Percentiles rank a stretch among this genome's conserved stretches.
Conservation (phyloP, 2,329 filamentous ascomycete genomes). For the Alternaria conjuncta region DNA sequence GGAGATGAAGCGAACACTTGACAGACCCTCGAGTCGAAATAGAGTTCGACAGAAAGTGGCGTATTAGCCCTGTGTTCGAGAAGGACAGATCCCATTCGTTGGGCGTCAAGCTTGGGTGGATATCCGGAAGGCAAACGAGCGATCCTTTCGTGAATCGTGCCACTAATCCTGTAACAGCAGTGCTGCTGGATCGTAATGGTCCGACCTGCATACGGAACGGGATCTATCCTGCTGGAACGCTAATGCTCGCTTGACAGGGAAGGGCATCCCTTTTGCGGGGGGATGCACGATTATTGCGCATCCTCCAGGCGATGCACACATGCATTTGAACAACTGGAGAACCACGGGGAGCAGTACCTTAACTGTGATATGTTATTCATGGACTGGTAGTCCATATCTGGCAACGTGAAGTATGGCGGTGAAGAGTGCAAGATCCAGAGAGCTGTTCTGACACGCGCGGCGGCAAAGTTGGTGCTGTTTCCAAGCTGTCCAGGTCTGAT, state of each 20-base stretch:
- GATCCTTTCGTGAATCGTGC: conserved; percentile 7
- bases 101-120: background rate
- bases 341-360: background rate
- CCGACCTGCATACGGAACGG: conserved; percentile 15
- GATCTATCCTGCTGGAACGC: conserved; percentile 6
- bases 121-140: conserved; percentile 4
- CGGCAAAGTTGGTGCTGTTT: conserved; percentile 1
- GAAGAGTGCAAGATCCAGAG: background rate
- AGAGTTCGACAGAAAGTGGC: conserved; percentile 18
- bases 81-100: conserved; percentile 2
- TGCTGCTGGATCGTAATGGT: conserved; percentile 1
- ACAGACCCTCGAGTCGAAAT: conserved; percentile 25
- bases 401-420: background rate
- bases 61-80: background rate
- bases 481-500: background rate
- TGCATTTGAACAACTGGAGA: background rate
- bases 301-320: background rate
- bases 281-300: conserved; percentile 4
- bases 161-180: background rate
- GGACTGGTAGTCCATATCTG: background rate
- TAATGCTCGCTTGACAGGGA: background rate
- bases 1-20: conserved; percentile 20
- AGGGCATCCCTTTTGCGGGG: conserved; percentile 7
- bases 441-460: conserved; percentile 1
- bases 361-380: background rate